Evolutionary conservation across 208 protist genomes (phyloP), one percentile per base, ranked within the genome.

Genomic region (Crithidia brevicula): DNA sequence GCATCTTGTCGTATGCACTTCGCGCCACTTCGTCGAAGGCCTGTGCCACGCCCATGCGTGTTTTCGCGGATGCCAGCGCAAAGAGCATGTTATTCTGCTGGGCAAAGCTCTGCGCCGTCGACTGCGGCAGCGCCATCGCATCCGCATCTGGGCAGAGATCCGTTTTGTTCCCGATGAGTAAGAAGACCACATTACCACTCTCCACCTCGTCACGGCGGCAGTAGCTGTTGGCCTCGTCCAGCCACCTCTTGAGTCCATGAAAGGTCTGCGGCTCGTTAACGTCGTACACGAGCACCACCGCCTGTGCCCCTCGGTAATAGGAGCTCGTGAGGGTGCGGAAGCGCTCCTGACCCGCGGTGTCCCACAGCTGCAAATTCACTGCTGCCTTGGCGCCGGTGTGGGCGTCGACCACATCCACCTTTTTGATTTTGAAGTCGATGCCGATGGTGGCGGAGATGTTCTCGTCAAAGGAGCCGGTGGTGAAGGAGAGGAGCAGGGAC

Each of bases 251-350:
- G 9, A 96, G 62, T 18, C 86, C 85, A 13, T 90, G 59, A 65
- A 97, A 98, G 11, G 86, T 72, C 50, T 86, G 42, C 4, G 69
- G 71, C 49, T 91, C 79, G 51, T 75, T 94, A 42, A 97, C 83
- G 58, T 98, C 94, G 82, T 96, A 98, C 43, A 98, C 91, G 4
- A 98, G 68, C 40, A 96, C 83, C 4, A 93, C 77, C 27, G 82
- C 89, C 20, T 96, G 84, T 11, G 92, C 88, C 23, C 87, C 84
- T 18, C 92, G 81, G 67, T 94, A 96, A 64, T 95, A 96, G 18
- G 86, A 91, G 58, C 78, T 82, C 5, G 88, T 91, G 42, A 97
- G 60, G 8, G 82, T 94, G 59, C 89, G 86, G 64, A 97, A 97
- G 22, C 88, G 86, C 69, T 95, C 90, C 64, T 94, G 89, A 0